Conservation (phyloP, 1,284 basidiomycete genomes). For the Irpex rosettiformis region DNA sequence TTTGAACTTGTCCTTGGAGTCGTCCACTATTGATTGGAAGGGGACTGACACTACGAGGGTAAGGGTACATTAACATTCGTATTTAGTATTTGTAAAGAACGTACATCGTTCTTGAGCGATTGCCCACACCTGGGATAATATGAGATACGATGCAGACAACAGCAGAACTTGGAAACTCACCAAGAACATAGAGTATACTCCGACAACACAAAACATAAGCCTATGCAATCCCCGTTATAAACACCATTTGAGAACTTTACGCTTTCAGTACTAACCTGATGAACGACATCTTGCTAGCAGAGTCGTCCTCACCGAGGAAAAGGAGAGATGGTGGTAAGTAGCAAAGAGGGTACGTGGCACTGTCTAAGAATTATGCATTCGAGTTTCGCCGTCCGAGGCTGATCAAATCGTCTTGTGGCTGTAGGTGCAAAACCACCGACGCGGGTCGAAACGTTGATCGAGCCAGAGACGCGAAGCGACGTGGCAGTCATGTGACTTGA, state of each 20-base stretch:
- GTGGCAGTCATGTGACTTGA: background rate
- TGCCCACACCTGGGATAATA: conserved; percentile 68
- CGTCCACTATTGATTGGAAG: conserved; percentile 66
- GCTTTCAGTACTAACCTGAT: background rate
- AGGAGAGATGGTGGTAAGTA: background rate
- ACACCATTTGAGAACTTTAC: background rate
- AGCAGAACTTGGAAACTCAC: conserved; percentile 35
- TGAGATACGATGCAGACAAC: background rate
- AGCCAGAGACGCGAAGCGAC: too few species aligned
- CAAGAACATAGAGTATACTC: conserved; percentile 79
- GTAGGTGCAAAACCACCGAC: background rate
- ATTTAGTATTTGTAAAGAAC: conserved; percentile 25
- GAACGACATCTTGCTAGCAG: background rate
- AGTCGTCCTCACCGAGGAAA: background rate
- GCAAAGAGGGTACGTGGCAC: background rate
- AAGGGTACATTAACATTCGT: conserved; percentile 8
- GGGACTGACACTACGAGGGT: conserved; percentile 71
- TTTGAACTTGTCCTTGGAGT: conserved; percentile 74
- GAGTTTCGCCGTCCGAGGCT: background rate
- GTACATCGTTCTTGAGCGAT: conserved; percentile 88
- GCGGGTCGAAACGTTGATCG: too few species aligned
- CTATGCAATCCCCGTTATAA: conserved; percentile 29
- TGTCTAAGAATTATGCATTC: background rate
- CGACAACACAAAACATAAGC: conserved; percentile 59
- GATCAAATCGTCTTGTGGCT: background rate